Evolutionary conservation across 192 early-diverging fungal species (phyloP), one percentile per base, ranked within the genome.

Genomic region (Backusella sp.): DNA sequence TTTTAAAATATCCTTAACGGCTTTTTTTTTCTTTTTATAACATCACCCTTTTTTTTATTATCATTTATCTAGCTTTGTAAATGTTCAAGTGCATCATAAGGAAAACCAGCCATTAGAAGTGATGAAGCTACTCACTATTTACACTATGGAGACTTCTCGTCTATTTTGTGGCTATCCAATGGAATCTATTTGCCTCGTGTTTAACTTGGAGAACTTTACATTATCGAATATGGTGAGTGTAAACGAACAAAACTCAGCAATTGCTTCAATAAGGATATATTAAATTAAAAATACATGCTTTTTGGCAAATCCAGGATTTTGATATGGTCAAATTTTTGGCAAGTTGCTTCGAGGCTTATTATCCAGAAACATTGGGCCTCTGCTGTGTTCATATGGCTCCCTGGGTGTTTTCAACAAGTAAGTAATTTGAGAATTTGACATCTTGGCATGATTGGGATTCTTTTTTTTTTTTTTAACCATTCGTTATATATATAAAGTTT

Each of bases 381-480:
- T 89, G 90, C 34, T 85, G 96, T 11, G 89, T 97, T 59, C 93
- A 96, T 80, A 89, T 91, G 66, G 94, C 96, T 0, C 94, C 95
- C 12, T 97, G 94, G 91, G 85, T 97, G 46, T 97, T 97, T 79
- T 85, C 89, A 73, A 89, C 72, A 32, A 66, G 71, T 82, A 56
- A 66, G 44, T 75, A 12, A 6, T 37, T 17, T 26, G 28, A 7
- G 21, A 23, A 46, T 28, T 32, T n/a, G 37, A 17, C 81, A 14
- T 30, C 23, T 77, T 44, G 14, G 12, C 12, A 17, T 44, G 42
- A 44, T 49, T n/a, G 46, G 1, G 3, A 21, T 52, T 39, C 12
- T 73, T 73, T 62, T 37, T 3, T 62, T 23, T 34, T 30, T 28
- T 26, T 34, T 66, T 34, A 32, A 30, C 26, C 14, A 28, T 65